Percentiles rank a stretch among this genome's conserved stretches.
These are phyloP conservation scores for Thymus mandschuricus DNA, from an alignment of 257 asterid species.

Conservation along the genomic window DNA sequence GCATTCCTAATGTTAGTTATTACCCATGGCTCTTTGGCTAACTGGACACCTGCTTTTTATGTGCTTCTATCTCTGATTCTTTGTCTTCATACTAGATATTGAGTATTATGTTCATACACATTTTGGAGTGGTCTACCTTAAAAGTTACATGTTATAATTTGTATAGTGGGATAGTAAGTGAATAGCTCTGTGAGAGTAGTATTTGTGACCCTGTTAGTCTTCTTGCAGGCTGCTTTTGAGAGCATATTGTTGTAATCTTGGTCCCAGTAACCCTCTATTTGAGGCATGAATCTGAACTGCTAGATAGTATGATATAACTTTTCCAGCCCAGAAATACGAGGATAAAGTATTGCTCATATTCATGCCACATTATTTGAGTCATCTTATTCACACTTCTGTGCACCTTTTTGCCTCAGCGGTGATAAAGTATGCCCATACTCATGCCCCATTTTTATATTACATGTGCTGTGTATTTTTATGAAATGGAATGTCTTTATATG, in stretches of 20 bases:
- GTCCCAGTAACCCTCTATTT: neutral
- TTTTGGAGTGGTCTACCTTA: neutral
- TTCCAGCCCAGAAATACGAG: neutral
- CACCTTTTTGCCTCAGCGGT: neutral
- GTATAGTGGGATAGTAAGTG: conserved; percentile 11
- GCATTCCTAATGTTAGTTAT: neutral
- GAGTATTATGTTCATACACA: neutral
- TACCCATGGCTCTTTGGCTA: neutral
- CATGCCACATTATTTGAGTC: neutral
- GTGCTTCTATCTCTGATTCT: neutral
- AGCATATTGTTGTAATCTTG: neutral
- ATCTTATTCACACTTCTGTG: neutral
- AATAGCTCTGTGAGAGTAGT: neutral
- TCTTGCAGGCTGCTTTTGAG: neutral
- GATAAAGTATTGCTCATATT: no score
- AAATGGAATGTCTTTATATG: neutral
- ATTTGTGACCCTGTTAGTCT: neutral
- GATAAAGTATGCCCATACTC: neutral
- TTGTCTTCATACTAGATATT: neutral
- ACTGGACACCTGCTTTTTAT: neutral
- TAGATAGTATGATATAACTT: neutral
- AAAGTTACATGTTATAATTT: neutral
- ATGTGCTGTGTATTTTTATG: neutral
- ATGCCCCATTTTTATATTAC: neutral
- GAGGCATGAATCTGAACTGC: neutral